These are phyloP conservation scores for Boletus vinaceobasis DNA, from an alignment of 768 basidiomycete species.

Conservation along the genomic window DNA sequence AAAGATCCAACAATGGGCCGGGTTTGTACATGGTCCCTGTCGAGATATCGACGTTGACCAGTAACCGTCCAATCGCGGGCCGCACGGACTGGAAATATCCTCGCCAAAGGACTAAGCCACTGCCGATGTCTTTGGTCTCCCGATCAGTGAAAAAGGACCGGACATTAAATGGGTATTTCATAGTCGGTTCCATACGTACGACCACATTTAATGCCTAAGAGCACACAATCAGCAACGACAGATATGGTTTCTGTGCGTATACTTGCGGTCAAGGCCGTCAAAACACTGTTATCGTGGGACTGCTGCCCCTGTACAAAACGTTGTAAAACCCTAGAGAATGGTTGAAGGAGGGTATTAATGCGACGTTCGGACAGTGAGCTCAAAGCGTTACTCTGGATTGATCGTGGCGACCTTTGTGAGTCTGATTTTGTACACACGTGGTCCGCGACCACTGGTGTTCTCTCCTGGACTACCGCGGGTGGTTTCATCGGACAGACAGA, in stretches of 20 bases:
- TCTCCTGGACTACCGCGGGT: conserved; percentile 31
- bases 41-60: conserved; percentile 76
- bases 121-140: conserved; percentile 53
- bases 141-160: conserved; percentile 68
- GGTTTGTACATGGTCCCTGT: conserved; percentile 73
- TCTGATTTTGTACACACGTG: conserved; percentile 65
- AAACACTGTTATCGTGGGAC: conserved; percentile 62
- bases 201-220: conserved; percentile 68
- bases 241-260: neutral
- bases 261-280: conserved; percentile 63
- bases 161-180: conserved; percentile 66
- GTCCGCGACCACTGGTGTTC: conserved; percentile 37
- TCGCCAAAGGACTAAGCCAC: conserved; percentile 69
- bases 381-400: conserved; percentile 46
- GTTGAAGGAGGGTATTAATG: conserved; percentile 1
- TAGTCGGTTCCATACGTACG: conserved; percentile 69
- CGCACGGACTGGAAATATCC: conserved; percentile 81
- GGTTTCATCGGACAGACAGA: conserved; percentile 45
- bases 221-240: neutral
- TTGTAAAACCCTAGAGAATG: conserved; percentile 49
- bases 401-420: conserved; percentile 57
- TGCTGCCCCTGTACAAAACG: conserved; percentile 65
- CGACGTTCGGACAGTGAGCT: conserved; percentile 20
- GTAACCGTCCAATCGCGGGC: conserved; percentile 57
- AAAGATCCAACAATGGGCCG: conserved; percentile 56